These are phyloP conservation scores for Mycocentrospora acerina DNA, from an alignment of 2,329 filamentous ascomycete genomes.

Conservation along the genomic window DNA sequence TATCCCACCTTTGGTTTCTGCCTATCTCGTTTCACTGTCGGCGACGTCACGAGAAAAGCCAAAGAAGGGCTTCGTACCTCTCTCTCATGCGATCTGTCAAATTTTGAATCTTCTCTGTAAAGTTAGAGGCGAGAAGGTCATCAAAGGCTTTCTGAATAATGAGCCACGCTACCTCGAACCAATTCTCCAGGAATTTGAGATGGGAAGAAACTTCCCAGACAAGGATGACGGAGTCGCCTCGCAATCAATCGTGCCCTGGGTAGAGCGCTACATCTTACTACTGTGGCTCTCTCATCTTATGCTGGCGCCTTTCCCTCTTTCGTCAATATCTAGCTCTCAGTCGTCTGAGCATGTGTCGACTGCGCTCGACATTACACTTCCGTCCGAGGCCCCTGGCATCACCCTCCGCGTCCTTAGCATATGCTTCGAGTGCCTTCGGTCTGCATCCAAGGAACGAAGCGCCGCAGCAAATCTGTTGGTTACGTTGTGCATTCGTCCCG, in stretches of 20 bases:
- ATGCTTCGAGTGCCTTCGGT: constrained; percentile 69
- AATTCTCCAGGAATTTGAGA: constrained; percentile 73
- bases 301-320: constrained; percentile 81
- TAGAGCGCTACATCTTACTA: constrained; percentile 83
- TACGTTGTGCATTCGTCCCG: constrained; percentile 75
- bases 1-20: constrained; percentile 71
- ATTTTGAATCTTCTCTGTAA: constrained; percentile 92
- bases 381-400: constrained; percentile 66
- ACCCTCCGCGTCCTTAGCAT: constrained; percentile 70
- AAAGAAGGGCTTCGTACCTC: constrained; percentile 29
- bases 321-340: constrained; percentile 69
- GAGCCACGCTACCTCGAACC: constrained; percentile 84
- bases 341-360: constrained; percentile 31
- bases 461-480: constrained; percentile 83
- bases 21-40: constrained; percentile 69
- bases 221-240: constrained; percentile 15
- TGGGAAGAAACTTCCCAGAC: constrained; percentile 42
- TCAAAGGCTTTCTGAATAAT: constrained; percentile 86
- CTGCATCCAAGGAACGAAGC: constrained; percentile 83
- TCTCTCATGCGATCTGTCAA: constrained; percentile 65
- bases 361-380: constrained; percentile 54
- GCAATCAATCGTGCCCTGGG: constrained; percentile 59
- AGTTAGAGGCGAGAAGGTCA: constrained; percentile 88
- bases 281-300: constrained; percentile 68
- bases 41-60: constrained; percentile 19